Percentiles rank a stretch among this genome's conserved stretches.
These are phyloP conservation scores for Pleoardoris graminearum DNA, from an alignment of 2,329 filamentous ascomycete species.

Conservation along the genomic window DNA sequence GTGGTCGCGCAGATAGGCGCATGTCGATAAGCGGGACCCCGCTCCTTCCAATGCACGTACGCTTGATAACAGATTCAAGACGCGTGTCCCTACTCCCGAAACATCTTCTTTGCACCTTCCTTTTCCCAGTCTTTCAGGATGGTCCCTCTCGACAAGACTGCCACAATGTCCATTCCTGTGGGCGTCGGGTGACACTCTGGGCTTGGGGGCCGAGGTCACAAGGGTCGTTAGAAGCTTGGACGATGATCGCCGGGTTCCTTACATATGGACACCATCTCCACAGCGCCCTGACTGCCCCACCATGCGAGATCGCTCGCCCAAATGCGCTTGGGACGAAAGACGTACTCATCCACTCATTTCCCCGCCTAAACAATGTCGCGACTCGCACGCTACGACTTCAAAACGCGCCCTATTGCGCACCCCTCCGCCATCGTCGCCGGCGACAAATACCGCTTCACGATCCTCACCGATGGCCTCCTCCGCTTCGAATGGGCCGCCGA, in stretches of 20 bases:
- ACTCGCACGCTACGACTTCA: slow-evolving; percentile 49
- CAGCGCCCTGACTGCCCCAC: slow-evolving; percentile 21
- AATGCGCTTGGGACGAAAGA: slow-evolving; percentile 2
- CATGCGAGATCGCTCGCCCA: slow-evolving; percentile 18
- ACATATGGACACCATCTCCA: slow-evolving; percentile 26
- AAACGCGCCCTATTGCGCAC: slow-evolving; percentile 50
- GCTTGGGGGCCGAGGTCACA: slow-evolving; percentile 28
- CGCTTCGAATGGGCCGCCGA: slow-evolving; percentile 67
- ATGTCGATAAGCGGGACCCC: background rate
- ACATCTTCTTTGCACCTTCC: background rate
- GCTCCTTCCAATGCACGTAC: slow-evolving; percentile 7
- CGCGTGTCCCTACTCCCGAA: background rate
- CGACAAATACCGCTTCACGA: slow-evolving; percentile 61
- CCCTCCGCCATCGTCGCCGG: slow-evolving; percentile 52
- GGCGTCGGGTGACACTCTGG: slow-evolving; percentile 14
- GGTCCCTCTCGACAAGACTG: background rate
- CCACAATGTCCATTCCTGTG: background rate
- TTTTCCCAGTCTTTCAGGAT: slow-evolving; percentile 8
- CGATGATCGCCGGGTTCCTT: slow-evolving; percentile 16
- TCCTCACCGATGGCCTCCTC: slow-evolving; percentile 60
- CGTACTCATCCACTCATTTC: slow-evolving; percentile 11
- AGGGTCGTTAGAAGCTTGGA: slow-evolving; percentile 28
- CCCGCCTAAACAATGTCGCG: slow-evolving; percentile 27
- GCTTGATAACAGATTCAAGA: background rate
- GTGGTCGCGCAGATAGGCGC: slow-evolving; percentile 2